A percentile compares a stretch with the other conserved stretches of the same genome.
phyloP scores from a whole-genome alignment of 345 rosid species.

The Streptanthus diversifolius region DNA sequence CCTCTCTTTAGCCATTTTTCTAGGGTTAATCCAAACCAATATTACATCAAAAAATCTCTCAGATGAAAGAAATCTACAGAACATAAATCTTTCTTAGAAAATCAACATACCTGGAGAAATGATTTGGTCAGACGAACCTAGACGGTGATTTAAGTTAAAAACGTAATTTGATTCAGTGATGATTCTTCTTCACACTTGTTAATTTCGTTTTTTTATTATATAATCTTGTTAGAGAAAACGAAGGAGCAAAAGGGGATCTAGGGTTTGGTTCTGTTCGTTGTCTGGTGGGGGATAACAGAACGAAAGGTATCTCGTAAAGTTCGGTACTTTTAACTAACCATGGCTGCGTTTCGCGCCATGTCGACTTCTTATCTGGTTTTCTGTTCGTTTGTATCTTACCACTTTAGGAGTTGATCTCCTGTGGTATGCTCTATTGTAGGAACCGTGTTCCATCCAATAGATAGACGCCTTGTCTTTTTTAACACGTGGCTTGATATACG shows the following conservation, averaged over 20 bases:
- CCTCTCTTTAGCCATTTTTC: neutral
- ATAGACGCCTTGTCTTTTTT: neutral
- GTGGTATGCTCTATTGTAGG: neutral
- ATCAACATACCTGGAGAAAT: neutral
- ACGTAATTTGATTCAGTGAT: slow-evolving; percentile 2
- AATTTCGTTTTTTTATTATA: neutral
- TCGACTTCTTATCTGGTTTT: neutral
- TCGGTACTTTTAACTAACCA: slow-evolving; percentile 41
- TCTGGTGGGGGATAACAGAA: slow-evolving; percentile 12
- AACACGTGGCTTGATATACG: slow-evolving; percentile 4
- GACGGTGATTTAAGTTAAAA: neutral
- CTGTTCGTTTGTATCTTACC: neutral
- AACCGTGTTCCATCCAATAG: slow-evolving; percentile 7
- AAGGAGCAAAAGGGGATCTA: slow-evolving; percentile 24
- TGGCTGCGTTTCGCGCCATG: slow-evolving; percentile 46
- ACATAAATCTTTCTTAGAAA: neutral
- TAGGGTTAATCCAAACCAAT: neutral
- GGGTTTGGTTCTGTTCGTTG: slow-evolving; percentile 19
- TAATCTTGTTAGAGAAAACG: slow-evolving; percentile 7
- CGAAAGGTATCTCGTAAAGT: slow-evolving; percentile 40
- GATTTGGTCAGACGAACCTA: neutral
- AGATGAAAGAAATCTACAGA: neutral
- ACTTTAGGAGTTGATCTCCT: neutral
- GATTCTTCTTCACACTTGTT: neutral
- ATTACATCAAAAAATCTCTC: neutral